Base-by-base conservation (phyloP, 305 asterid genomes). In the Fraxinus sp. region DNA sequence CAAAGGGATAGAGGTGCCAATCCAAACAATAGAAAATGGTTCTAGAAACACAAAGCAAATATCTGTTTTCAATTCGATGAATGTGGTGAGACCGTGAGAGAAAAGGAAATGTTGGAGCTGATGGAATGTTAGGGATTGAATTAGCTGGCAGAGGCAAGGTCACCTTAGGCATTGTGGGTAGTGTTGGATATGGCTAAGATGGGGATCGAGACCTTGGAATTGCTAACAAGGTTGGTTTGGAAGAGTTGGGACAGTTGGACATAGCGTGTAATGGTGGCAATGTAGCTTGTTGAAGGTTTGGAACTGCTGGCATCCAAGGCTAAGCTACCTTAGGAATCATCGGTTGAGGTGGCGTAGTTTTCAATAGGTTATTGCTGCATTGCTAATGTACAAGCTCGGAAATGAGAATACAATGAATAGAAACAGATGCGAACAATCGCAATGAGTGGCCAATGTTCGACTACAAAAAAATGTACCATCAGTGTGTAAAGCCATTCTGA, bases 81-180 rank as follows among this genome's bases (percentile, higher is more conserved):
- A 82, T 82, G 84, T 83, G 89, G 84, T 24, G 89, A 83, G 5
- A 86, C 41, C 41, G 41, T 7, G 41, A 37, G 41, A 37, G 90
- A 1, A 9, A 39, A 39, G 49, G 49, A 39, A 39, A 39, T 39
- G 46, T 7, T 4, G 89, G 85, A 30, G 89, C 18, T 46, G 57
- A 13, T 46, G 57, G 57, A 10, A 46, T 46, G 18, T 39, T 9
- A 39, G 3, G 49, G 49, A 13, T 39, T 39, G 49, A 39, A 39
- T 39, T 39, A 39, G 3, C 49, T 2, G 13, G 13, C 49, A 39
- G 49, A 39, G 49, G 13, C 49, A 39, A 39, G 3, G 49, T 39
- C 49, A 39, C 49, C 49, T 39, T 39, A 39, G 49, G 3, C 49
- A 39, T 39, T 39, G 49, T 39, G 49, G 14, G 49, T 39, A 39